Conservation (phyloP, 2,329 filamentous ascomycete species). For the Trichoderma guizhouense region DNA sequence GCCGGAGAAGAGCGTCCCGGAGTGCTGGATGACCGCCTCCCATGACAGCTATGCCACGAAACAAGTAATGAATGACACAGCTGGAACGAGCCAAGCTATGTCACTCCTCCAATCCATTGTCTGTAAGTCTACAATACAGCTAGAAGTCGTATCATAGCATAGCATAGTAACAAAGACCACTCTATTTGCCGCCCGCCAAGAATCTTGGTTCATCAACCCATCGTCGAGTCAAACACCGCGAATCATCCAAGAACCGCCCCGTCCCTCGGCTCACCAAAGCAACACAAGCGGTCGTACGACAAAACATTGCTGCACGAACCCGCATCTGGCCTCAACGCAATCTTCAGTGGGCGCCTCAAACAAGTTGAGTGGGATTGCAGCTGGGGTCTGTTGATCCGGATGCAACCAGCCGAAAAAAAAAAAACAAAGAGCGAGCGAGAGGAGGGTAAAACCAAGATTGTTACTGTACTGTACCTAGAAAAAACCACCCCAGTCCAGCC, state of each 20-base stretch:
- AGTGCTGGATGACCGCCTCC: neutral
- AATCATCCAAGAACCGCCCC: neutral
- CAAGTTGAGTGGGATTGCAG: neutral
- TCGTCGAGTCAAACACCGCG: neutral
- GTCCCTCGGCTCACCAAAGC: neutral
- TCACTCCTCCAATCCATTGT: neutral
- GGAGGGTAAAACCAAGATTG: neutral
- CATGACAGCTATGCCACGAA: neutral
- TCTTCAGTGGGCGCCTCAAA: conserved; percentile 6
- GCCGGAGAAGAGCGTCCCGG: neutral
- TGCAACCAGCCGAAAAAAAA: neutral
- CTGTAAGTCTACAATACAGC: neutral
- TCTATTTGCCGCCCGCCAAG: conserved; percentile 4
- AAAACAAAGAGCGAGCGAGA: neutral
- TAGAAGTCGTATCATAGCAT: neutral
- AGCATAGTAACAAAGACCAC: neutral
- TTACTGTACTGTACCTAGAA: neutral
- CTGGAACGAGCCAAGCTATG: neutral
- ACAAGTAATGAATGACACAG: neutral
- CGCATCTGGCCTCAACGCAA: neutral
- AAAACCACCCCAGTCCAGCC: neutral
- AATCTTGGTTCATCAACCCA: neutral
- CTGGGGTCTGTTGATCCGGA: conserved; percentile 12
- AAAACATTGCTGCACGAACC: neutral
- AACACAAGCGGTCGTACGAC: neutral